Percentiles rank a stretch among this genome's conserved stretches.
Evolutionary conservation across 2,329 filamentous ascomycete genomes (phyloP).

Genomic region (Sclerotiophoma versabilis): DNA sequence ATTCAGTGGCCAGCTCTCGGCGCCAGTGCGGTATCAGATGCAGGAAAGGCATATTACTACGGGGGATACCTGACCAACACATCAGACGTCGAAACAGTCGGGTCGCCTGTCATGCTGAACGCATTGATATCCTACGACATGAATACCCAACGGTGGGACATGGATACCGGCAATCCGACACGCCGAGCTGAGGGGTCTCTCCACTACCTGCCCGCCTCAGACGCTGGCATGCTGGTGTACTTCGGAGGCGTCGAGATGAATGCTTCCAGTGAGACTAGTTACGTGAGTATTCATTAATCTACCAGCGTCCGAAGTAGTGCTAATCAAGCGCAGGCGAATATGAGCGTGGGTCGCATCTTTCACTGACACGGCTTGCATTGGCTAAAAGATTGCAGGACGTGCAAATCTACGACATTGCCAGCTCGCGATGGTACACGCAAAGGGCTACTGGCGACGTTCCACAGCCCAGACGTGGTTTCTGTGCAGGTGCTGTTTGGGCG

Average conservation of each 20-base stretch:
- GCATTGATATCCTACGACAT: constrained; percentile 62
- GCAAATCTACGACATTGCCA: constrained; percentile 65
- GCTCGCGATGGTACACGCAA: constrained; percentile 65
- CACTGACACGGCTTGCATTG: constrained; percentile 39
- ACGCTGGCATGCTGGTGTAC: constrained; percentile 64
- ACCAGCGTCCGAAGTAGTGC: constrained; percentile 48
- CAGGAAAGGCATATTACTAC: constrained; percentile 60
- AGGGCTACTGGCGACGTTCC: constrained; percentile 62
- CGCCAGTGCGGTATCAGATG: constrained; percentile 14
- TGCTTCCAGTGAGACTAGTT: background rate
- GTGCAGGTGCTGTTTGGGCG: background rate
- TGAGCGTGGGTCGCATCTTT: constrained; percentile 47
- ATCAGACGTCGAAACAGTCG: constrained; percentile 45
- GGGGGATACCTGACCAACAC: constrained; percentile 66
- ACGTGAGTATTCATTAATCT: constrained; percentile 36
- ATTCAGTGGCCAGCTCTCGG: constrained; percentile 51
- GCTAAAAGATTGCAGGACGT: constrained; percentile 36
- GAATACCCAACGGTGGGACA: constrained; percentile 58
- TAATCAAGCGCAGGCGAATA: constrained; percentile 41
- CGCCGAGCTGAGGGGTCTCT: constrained; percentile 64
- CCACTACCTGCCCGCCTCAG: constrained; percentile 63
- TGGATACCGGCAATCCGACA: constrained; percentile 53
- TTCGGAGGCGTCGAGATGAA: constrained; percentile 60
- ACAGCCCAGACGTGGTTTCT: constrained; percentile 29
- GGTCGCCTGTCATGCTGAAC: constrained; percentile 53